Evolutionary conservation across 495 filamentous ascomycete species (phyloP).

Genomic region (Aspergillus sclerotiicarbonarius): DNA sequence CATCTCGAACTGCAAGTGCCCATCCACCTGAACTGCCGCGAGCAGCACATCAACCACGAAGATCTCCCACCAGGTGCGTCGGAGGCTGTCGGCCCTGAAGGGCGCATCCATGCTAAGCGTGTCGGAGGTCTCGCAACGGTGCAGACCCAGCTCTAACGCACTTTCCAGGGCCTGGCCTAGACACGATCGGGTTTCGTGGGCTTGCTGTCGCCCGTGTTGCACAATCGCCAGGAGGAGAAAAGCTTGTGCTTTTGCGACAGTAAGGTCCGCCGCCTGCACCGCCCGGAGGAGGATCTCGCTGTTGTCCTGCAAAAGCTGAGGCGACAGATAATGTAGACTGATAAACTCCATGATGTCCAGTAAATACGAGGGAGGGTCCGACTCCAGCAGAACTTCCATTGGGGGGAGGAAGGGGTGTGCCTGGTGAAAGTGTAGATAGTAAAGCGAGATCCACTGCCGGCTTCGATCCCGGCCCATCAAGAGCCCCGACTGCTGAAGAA

Average conservation of each 20-base stretch:
- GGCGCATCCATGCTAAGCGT: not conserved
- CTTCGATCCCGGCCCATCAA: not conserved
- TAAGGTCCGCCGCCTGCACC: constrained; percentile 1
- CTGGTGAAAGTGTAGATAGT: constrained; percentile 10
- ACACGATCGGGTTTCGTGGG: not conserved
- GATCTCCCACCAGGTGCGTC: constrained; percentile 14
- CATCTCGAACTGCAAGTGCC: not conserved
- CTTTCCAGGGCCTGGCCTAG: constrained; percentile 2
- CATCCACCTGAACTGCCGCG: constrained; percentile 5
- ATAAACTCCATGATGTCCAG: constrained; percentile 1
- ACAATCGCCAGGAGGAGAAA: constrained; percentile 6
- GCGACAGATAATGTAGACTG: constrained; percentile 3
- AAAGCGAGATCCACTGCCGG: constrained; percentile 1
- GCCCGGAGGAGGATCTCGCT: not conserved
- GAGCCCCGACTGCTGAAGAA: not conserved
- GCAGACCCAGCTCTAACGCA: constrained; percentile 4
- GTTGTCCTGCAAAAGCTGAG: not conserved
- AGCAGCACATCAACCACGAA: constrained; percentile 5
- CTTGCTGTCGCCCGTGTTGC: constrained; percentile 1
- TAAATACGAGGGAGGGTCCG: not conserved
- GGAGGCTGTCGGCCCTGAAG: constrained; percentile 2
- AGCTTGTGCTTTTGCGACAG: constrained; percentile 8
- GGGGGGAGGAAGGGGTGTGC: constrained; percentile 11
- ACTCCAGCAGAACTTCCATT: not conserved
- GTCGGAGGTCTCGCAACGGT: constrained; percentile 1